These are phyloP conservation scores for Vigna reflexopilosa DNA, from an alignment of 306 rosid genomes.

Conservation along the genomic window DNA sequence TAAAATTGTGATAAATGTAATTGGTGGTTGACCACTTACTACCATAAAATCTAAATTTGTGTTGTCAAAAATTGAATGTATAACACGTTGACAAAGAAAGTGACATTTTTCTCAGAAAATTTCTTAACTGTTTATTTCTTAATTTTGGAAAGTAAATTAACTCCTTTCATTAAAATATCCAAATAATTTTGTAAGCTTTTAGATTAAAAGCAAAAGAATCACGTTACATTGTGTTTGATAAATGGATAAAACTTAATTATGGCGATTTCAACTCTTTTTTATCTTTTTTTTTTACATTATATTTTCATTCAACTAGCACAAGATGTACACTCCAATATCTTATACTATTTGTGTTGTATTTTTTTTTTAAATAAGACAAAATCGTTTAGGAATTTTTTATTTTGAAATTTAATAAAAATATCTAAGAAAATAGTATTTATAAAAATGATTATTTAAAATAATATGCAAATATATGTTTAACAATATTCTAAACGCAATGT, in stretches of 20 bases:
- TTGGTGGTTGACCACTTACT: neutral
- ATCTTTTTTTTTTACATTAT: no score
- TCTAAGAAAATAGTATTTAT: no score
- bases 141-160: neutral
- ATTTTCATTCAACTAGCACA: no score
- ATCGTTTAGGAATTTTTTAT: no score
- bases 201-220: neutral
- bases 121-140: neutral
- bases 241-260: neutral
- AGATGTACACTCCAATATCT: no score
- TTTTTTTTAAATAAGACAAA: no score
- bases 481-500: no score
- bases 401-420: no score
- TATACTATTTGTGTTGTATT: no score
- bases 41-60: neutral
- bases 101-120: neutral
- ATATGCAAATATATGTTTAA: no score
- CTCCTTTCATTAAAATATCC: neutral
- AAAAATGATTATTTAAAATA: no score
- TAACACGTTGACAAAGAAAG: neutral
- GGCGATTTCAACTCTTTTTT: no score
- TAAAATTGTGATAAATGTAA: neutral
- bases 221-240: neutral
- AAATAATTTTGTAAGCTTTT: neutral
- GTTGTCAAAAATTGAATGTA: neutral